Evolutionary conservation across 805 yeast species (phyloP).

Genomic region (Soucietia sequanensis): DNA sequence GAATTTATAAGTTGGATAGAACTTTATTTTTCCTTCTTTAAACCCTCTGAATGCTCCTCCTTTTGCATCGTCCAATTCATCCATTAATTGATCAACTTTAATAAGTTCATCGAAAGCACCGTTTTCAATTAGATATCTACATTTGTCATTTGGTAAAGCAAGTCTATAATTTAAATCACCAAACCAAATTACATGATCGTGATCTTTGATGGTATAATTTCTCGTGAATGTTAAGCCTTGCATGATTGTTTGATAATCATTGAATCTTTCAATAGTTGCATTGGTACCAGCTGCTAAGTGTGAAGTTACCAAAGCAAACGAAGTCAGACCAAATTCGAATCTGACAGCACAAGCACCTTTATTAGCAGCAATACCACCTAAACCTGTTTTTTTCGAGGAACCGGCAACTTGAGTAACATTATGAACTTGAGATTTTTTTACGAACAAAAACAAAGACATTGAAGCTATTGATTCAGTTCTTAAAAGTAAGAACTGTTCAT

Average conservation of each 20-base stretch:
- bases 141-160: constrained; percentile 66
- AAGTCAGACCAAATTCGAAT: constrained; percentile 75
- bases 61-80: constrained; percentile 60
- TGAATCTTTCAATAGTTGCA: constrained; percentile 80
- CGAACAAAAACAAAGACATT: constrained; percentile 61
- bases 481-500: constrained; percentile 53
- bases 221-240: constrained; percentile 78
- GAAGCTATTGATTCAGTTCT: constrained; percentile 79
- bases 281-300: constrained; percentile 92
- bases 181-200: constrained; percentile 82
- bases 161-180: constrained; percentile 94
- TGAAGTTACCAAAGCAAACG: constrained; percentile 81
- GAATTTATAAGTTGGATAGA: constrained; percentile 89
- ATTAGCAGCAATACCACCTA: constrained; percentile 96
- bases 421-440: constrained; percentile 32
- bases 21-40: constrained; percentile 71
- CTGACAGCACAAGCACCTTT: constrained; percentile 96
- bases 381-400: constrained; percentile 90
- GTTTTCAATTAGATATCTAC: constrained; percentile 48
- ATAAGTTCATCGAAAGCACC: constrained; percentile 53
- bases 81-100: constrained; percentile 73
- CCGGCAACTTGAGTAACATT: constrained; percentile 83
- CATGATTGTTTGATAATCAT: constrained; percentile 74
- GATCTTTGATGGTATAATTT: constrained; percentile 68
- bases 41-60: constrained; percentile 75